Base-by-base conservation (phyloP, 2,329 filamentous ascomycete genomes). In the Alternaria novae-zelandiae region DNA sequence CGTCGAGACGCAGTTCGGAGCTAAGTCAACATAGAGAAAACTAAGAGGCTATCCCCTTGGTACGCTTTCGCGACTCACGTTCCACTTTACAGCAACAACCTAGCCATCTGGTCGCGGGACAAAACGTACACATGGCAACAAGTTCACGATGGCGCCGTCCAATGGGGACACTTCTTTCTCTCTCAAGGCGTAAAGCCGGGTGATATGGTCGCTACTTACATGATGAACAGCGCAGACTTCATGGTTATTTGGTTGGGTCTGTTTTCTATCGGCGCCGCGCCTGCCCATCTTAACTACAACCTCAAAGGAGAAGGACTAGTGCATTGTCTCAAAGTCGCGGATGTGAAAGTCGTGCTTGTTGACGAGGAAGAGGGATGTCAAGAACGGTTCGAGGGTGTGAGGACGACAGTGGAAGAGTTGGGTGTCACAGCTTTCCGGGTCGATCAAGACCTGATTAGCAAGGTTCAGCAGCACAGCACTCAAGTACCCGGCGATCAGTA, bases 201-300 rank as follows among this genome's bases (percentile, higher is more conserved):
- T 1, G 86, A 91, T 17, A 80, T 91, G 10, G 89, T 92, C 0
- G 88, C 84, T 3, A 82, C 91, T 23, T 91, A 89, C 76, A 85
- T 91, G 71, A 84, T 83, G 70, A 93, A 92, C 75, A 86, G 86
- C 6, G 83, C 87, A 0, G 89, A 91, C 55, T 91, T 91, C 68
- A 72, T 90, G 9, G 86, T 90, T 43, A 86, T 87, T 5, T 91
- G 89, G 89, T 72, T 91, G 36, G 90, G 86, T 0, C 78, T 90
- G 3, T 86, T 86, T 82, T 86, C 87, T 20, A 87, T 92, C 55
- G 90, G 90, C 2, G 88, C 87, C 28, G 88, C 88, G 0, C 90
- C 90, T 0, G 89, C 90, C 2, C 85, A 90, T 75, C 87, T 92
- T 71, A 93, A 93, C 74, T 87, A 89, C 75, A 89, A 91, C 68